Conservation (phyloP, 371 early-diverging fungal genomes). For the Rhizopus delemar region DNA sequence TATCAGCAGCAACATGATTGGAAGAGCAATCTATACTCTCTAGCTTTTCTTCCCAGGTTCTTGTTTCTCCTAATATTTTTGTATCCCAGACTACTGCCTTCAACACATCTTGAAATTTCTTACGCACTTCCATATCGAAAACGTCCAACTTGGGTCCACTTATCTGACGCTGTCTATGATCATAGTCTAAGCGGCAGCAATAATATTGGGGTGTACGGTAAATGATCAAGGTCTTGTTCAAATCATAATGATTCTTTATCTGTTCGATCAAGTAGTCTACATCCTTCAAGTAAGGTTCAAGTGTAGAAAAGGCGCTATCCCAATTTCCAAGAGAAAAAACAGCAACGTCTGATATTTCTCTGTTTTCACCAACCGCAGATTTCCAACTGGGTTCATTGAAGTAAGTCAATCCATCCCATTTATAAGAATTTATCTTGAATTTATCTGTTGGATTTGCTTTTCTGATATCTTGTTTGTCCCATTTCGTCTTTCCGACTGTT, state of each 20-base stretch:
- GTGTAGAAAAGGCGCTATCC: conserved; percentile 51
- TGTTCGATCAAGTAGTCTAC: conserved; percentile 29
- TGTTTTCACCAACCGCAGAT: conserved; percentile 20
- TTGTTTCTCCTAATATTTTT: conserved; percentile 33
- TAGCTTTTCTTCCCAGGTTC: conserved; percentile 38
- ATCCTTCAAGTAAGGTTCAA: conserved; percentile 29
- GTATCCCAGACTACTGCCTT: conserved; percentile 45
- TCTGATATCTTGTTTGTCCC: conserved; percentile 7
- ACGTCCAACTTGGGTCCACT: conserved; percentile 41
- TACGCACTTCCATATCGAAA: conserved; percentile 36
- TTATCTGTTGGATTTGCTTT: conserved; percentile 9
- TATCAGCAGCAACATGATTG: conserved; percentile 49
- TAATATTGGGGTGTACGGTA: conserved; percentile 58
- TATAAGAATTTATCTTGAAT: conserved; percentile 33
- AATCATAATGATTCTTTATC: conserved; percentile 32
- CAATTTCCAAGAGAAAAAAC: conserved; percentile 56
- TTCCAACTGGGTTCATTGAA: conserved; percentile 44
- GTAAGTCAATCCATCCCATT: conserved; percentile 54
- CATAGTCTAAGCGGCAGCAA: conserved; percentile 51
- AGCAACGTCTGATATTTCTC: conserved; percentile 17
- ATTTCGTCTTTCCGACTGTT: conserved; percentile 20
- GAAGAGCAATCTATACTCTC: conserved; percentile 35
- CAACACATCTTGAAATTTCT: conserved; percentile 29
- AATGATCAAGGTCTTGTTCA: conserved; percentile 29
- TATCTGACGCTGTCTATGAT: conserved; percentile 33